Evolutionary conservation across 495 filamentous ascomycete species (phyloP), one percentile per base, ranked within the genome.

Genomic region (Aspergillus ostianus): DNA sequence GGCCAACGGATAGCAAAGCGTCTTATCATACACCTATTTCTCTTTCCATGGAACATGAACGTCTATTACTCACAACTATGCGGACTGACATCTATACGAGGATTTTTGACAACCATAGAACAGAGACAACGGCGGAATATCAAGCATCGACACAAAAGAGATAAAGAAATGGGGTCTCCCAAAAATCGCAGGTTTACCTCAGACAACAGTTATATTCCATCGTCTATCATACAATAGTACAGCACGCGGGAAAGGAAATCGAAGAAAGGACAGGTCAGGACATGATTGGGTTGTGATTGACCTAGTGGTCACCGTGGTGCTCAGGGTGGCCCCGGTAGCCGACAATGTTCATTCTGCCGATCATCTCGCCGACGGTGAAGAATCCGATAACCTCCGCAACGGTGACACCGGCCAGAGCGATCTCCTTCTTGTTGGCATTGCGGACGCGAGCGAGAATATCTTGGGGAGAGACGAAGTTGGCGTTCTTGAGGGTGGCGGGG

Each of bases 361-460:
- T 88, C 77, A 99, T 98, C 84, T 97, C 92, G 58, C 94, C 94
- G 21, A 99, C 85, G 18, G 92, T 93, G 84, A 98, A 99, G 84
- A 99, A 98, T 55, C 94, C 94, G 58, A 99, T 74, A 52, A 91
- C 83, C 80, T 99, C 94, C 44, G 93, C 93, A 45, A 77, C 69
- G 59, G 96, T 74, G 55, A 99, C 89, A 69, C 88, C 90, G 55
- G 77, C 85, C 21, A 89, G 70, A 26, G 81, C 82, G 56, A 92
- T 61, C 72, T 96, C 85, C 69, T 85, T 79, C 51, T 73, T 79
- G 73, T 82, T 87, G 67, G 93, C 53, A 74, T 87, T 90, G 68
- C 91, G 84, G 61, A 89, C 69, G 58, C 80, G 81, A 69, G 84
- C 78, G 58, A 94, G 68, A 62, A 89, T 69, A 66, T 67, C 65